Evolutionary conservation across 1,139 yeast species (phyloP), one percentile per base, ranked within the genome.

Genomic region (Kodamaea anthophila): DNA sequence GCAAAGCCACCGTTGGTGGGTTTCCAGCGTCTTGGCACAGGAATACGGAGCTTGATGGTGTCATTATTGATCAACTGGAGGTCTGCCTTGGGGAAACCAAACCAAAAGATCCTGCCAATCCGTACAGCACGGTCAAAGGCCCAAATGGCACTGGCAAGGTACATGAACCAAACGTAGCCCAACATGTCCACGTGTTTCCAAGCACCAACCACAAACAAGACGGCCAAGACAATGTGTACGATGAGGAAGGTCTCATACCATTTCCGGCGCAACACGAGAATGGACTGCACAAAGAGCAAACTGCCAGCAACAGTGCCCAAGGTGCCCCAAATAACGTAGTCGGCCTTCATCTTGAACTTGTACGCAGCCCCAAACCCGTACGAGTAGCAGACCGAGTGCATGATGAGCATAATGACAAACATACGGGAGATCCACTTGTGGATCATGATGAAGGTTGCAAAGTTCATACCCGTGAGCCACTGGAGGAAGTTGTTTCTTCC

Each of bases 1-100:
- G 72, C 76, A 44, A 70, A 74, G 1, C 74, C 70, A 23, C 77
- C 77, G 7, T 74, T 70, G 25, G 53, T 44, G 1, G 66, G 43
- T 12, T 51, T 46, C 73, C 73, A 70, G 35, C 53, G 47, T 2
- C 39, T 43, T 11, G 72, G 70, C 27, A 53, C 63, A 2, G 70
- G 67, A 4, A 68, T 53, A 3, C 49, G 43, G 3, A 69, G 55
- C 40, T 59, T 59, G 15, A 69, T 51, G 2, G 70, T 60, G 37
- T 65, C 71, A 24, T 53, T 60, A 1, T 59, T 49, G 22, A 59
- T 39, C 21, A 69, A 44, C 11, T 45, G 38, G 9, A 67, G 53
- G 9, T 46, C 42, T 1, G 73, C 62, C 11, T 41, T 39, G 1
- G 68, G 70, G 35, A 53, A 49, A 1, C 74, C 75, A 41, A 65